Evolutionary conservation across 805 yeast species (phyloP).

Genomic region (Saccharomycopsis fodiens): DNA sequence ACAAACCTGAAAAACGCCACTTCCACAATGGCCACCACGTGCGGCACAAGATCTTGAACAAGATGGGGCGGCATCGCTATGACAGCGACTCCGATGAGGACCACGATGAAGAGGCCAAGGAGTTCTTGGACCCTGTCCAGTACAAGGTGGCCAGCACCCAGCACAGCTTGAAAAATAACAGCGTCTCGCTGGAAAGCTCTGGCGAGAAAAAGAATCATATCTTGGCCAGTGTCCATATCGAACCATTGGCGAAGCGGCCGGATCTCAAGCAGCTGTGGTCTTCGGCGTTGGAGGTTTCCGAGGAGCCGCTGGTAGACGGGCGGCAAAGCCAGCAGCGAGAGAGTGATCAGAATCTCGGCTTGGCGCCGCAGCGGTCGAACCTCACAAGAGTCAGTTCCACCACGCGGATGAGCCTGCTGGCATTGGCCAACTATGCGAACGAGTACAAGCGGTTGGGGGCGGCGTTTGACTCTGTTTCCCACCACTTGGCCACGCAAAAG

Average conservation of each 20-base stretch:
- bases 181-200: not conserved
- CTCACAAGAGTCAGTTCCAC: not conserved
- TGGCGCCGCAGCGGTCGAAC: not conserved
- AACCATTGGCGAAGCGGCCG: not conserved
- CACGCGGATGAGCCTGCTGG: too few species aligned
- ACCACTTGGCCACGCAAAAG: slow-evolving; percentile 7
- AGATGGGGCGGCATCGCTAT: not conserved
- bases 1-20: not conserved
- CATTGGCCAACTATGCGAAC: not conserved
- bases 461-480: not conserved
- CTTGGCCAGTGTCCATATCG: slow-evolving; percentile 1
- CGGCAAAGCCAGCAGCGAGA: not conserved
- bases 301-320: not conserved
- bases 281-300: not conserved
- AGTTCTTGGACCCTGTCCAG: not conserved
- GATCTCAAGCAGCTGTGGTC: not conserved
- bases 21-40: not conserved
- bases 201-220: not conserved
- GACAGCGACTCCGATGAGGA: not conserved
- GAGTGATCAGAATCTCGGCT: too few species aligned
- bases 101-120: not conserved
- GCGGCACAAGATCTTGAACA: not conserved
- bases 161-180: not conserved
- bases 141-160: not conserved
- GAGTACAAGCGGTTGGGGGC: not conserved